phyloP scores from a whole-genome alignment of 257 asterid genomes.

The Datura wrightii region DNA sequence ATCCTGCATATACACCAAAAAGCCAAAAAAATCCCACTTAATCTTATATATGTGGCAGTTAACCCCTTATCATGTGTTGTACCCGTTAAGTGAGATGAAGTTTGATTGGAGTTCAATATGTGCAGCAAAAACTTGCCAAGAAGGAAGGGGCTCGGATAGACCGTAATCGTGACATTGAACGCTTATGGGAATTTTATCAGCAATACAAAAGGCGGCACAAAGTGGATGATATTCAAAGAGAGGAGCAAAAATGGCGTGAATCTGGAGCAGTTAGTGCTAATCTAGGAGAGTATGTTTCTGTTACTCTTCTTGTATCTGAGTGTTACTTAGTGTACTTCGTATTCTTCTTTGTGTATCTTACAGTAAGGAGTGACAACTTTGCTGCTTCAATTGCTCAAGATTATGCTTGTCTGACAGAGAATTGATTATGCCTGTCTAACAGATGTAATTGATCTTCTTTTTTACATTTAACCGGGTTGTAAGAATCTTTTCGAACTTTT shows the following conservation, averaged over 20 bases:
- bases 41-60: not conserved
- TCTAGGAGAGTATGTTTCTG: constrained; percentile 73
- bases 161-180: constrained; percentile 84
- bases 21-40: not conserved
- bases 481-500: not conserved
- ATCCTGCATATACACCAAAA: not conserved
- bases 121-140: constrained; percentile 96
- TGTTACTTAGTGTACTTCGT: not conserved
- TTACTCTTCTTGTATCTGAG: constrained; percentile 27
- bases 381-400: not conserved
- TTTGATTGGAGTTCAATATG: constrained; percentile 21
- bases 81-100: not conserved
- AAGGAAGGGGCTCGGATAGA: constrained; percentile 84
- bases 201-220: constrained; percentile 81
- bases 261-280: constrained; percentile 74
- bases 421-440: not conserved
- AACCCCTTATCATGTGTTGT: not conserved
- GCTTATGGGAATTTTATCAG: constrained; percentile 87
- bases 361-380: not conserved
- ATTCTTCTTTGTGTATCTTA: constrained; percentile 15
- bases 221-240: constrained; percentile 87
- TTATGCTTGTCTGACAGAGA: not conserved
- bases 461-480: not conserved
- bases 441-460: not conserved
- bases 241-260: constrained; percentile 92